Base-by-base conservation (phyloP, 2,329 filamentous ascomycete species). In the Cryphonectria nitschkei region DNA sequence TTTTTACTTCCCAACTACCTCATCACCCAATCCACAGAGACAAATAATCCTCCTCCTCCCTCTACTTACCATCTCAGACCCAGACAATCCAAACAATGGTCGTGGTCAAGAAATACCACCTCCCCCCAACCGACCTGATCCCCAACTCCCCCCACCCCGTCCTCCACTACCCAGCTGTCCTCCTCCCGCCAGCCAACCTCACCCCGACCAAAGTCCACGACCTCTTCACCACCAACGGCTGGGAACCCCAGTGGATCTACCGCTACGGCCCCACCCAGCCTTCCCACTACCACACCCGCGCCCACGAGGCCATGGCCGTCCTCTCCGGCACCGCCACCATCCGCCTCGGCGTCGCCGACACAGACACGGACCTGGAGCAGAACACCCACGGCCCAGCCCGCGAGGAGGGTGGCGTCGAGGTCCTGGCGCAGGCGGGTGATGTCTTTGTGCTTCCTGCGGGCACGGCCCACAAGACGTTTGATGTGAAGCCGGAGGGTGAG, bases 361-460 rank as follows among this genome's bases (percentile, higher is more conserved):
- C 39, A 5, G 54, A 70, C 16, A 82, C 82, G 0, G 76, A 74
- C 1, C 74, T 78, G 0, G 81, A 84, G 46, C 71, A 81, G 0
- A 78, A 83, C 1, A 78, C 78, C 7, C 83, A 79, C 64, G 84
- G 82, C 0, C 67, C 73, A 0, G 78, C 73, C 0, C 79, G 78
- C 37, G 86, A 89, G 72, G 76, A 80, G 0, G 86, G 84, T 0
- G 87, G 86, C 0, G 69, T 89, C 0, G 81, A 85, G 63, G 67
- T 89, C 0, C 71, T 82, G 3, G 88, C 85, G 0, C 73, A 79
- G 0, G 78, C 83, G 0, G 88, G 88, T 1, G 88, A 90, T 74
- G 86, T 89, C 0, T 89, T 90, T 72, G 78, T 90, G 22, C 80
- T 90, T 2, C 88, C 88, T 0, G 85, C 85, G 0, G 86, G 87